Base-by-base conservation (phyloP, 352 stramenopile species). In the Globisporangium rhizosaccharum region DNA sequence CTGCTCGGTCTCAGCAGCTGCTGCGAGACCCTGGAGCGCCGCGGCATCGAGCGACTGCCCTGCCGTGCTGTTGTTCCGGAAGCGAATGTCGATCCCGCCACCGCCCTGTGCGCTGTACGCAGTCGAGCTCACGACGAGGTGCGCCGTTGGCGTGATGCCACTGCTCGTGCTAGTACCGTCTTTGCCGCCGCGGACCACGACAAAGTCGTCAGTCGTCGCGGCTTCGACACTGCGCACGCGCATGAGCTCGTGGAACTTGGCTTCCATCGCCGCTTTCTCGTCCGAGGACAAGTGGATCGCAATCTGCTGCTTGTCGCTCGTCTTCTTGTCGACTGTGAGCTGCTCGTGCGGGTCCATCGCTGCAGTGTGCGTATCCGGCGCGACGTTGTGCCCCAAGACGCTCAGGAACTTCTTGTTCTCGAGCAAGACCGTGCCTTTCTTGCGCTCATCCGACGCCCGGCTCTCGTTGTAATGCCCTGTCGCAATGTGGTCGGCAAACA, bases 281-380 rank as follows among this genome's bases (percentile, higher is more conserved):
- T 77, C 66, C 2, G 61, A 33, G 25, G 68, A 61, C 42, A 86
- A 26, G 42, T 78, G 68, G 41, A 88, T 63, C 15, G 74, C 65
- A 26, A 88, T 71, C 56, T 82, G 70, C 56, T 82, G 72, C 20
- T 49, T 45, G 2, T 68, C 64, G 20, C 46, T 56, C 39, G 65
- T 37, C 14, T 59, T 56, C 50, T 70, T 63, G 11, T 79, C 65
- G 12, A 63, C 55, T 4, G 68, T 57, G 41, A 75, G 33, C 3
- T 73, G 28, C 61, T 85, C 79, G 58, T 85, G 69, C 33, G 62
- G 55, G 57, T 65, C 73, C 79, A 87, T 85, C n/a, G 48, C 70
- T 0, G 68, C 74, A 9, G 71, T 80, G 65, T 88, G 72, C 2
- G 73, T 68, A 42, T 75, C 65, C 18, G 73, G 75, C 15, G 69